phyloP scores from a whole-genome alignment of 768 basidiomycete species.

The Podaxis pistillaris region DNA sequence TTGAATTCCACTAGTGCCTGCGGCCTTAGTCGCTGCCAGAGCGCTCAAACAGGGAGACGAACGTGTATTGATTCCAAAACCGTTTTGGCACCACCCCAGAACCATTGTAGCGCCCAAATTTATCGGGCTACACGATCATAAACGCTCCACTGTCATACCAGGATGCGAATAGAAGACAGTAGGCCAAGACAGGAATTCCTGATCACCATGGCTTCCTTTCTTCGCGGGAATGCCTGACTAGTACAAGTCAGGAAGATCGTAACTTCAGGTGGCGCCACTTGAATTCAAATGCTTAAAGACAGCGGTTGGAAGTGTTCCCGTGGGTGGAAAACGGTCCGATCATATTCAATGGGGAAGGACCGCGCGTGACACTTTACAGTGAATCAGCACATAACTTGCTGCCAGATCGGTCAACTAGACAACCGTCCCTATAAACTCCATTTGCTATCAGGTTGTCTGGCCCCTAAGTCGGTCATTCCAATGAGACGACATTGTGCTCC shows the following conservation, averaged over 20 bases:
- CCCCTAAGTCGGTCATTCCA: background rate
- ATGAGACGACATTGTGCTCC: no score
- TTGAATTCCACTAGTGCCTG: background rate
- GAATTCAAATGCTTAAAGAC: background rate
- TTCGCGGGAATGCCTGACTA: background rate
- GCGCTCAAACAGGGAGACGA: background rate
- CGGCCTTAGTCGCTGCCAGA: background rate
- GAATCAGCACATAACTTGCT: background rate
- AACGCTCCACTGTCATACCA: background rate
- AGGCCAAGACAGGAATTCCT: background rate
- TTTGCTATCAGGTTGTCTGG: background rate
- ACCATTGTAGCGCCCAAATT: background rate
- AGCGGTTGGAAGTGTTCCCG: background rate
- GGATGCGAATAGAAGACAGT: background rate
- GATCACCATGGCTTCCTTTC: background rate
- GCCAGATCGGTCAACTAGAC: background rate
- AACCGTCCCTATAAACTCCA: background rate
- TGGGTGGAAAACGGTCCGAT: constrained; percentile 3
- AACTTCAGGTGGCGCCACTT: background rate
- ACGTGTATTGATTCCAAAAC: background rate
- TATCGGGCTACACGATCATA: background rate
- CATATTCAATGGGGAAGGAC: background rate
- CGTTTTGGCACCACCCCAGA: background rate
- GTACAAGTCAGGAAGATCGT: background rate
- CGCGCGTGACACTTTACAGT: no score